Base-by-base conservation (phyloP, 345 rosid species). In the Tarenaya hassleriana region DNA sequence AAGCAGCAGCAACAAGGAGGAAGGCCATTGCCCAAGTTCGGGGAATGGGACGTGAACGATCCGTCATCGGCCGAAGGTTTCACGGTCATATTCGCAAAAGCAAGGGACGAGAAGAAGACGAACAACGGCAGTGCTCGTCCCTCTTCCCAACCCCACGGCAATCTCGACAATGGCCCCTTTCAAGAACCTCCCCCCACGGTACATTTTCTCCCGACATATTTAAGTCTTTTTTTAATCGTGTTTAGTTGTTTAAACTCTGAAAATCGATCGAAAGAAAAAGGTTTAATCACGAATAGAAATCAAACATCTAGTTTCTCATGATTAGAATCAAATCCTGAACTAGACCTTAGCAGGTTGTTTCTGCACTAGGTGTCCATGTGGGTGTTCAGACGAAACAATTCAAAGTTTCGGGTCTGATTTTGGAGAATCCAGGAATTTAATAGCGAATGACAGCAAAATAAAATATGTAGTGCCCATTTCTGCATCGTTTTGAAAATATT, bases 11-110 rank as follows among this genome's bases (percentile, higher is more conserved):
- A 80, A 67, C 80, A 74, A 54, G 64, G 75, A 56, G 82, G 75
- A 21, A 69, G 84, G 58, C 74, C 88, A 21, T 62, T 78, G 61
- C 88, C 88, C 5, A 82, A 78, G 70, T 82, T 82, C 40, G 88
- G 88, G 10, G 88, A 78, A 63, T 82, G 88, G 88, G 84, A 82
- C 40, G 84, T 82, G 56, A 82, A 78, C 55, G 81, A 82, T 60
- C 84, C 88, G 10, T 82, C 88, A 56, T 74, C 88, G 27, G 84
- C 88, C 0, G 88, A 82, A 72, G 84, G 88, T 19, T 82, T 74
- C 39, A 82, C 84, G 10, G 82, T 82, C 31, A 82, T 82, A 66
- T 81, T 82, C 37, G 74, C 75, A 59, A 82, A 78, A 75, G 84
- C 84, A 44, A 73, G 88, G 47, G 80, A 82, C 57, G 84, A 78